Base-by-base conservation (phyloP, 345 rosid genomes). In the Sonneratia caseolaris region DNA sequence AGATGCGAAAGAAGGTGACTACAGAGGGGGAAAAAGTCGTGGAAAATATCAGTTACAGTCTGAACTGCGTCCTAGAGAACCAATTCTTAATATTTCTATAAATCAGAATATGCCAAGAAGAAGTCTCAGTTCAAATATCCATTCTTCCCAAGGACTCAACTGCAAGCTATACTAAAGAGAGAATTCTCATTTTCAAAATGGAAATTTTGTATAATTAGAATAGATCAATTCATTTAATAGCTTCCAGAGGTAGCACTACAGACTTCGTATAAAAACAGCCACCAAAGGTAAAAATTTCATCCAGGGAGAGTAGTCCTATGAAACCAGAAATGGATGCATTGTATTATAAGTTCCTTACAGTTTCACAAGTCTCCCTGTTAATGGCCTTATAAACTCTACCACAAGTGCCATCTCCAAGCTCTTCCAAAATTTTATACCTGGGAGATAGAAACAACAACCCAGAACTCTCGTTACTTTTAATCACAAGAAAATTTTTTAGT, bases 381-480 rank as follows among this genome's bases (percentile, higher is more conserved):
- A 91, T 74, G 71, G 96, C 98, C 76, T 87, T 91, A 81, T 84
- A 93, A 55, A 93, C 98, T 74, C 90, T 77, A 79, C 96, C 98
- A 76, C 98, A 93, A 22, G 98, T 89, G 83, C 98, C 98, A 83
- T 91, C 90, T 71, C 98, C 98, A 73, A 93, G 90, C 86, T 93
- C 97, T 82, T 88, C 91, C 68, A 82, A 83, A 78, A 93, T 77
- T 84, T 78, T 88, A 78, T 89, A 93, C 82, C 97, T 93, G 82
- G 53, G 69, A 71, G 45, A 56, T 32, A 66, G 70, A 36, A 69
- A 42, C 16, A 27, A 36, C 45, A 43, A 40, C 36, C 66, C 45
- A 75, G 42, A 27, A 16, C 57, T 37, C 5, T 4, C 36, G 57
- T 55, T n/a, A 68, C 38, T 38, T 64, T 38, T n/a, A 19, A 27